Base-by-base conservation (phyloP, 2,329 filamentous ascomycete genomes). In the Penicillium sp. region DNA sequence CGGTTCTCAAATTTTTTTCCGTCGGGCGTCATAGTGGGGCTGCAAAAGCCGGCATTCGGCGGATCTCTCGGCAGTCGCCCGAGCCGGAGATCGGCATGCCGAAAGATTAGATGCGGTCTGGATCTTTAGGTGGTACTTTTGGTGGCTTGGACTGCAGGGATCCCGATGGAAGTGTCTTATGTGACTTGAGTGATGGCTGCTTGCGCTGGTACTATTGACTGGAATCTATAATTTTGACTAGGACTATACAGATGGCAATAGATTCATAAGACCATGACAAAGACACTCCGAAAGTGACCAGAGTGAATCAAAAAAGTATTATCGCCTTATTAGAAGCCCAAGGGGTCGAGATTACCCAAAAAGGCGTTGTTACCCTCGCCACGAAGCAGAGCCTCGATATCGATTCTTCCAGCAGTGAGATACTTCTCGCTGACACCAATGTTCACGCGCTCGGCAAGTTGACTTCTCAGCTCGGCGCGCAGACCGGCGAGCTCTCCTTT, bases 371-470 rank as follows among this genome's bases (percentile, higher is more conserved):
- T 84, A 33, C 81, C 80, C 36, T 79, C 81, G 10, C 79, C 81
- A n/a, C 83, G 84, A 51, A 96, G 70, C 62, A 90, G 80, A 47
- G 86, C 79, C 58, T 85, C 86, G 6, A 96, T 79, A 74, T 96
- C 88, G n/a, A 96, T 83, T n/a, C 83, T 78, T 0, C 90, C 89
- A n/a, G 84, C 83, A 0, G 90, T 89, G 55, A 96, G 78, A 71
- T 96, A 97, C 65, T 81, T 83, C 74, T 92, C 90, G 66, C 89
- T 95, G 24, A 96, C 89, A 6, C 93, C 92, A 15, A 90, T 80
- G 66, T 96, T 96, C 51, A 96, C 83, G 53, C 89, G 82, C 70
- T 86, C 82, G 3, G 78, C 78, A 65, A 97, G 71, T 62, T 95
- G 71, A 41, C 82, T 80, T 63, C 83, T 86, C 64, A 97, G 71